Conservation (phyloP, 768 basidiomycete species). For the Kwoniella botswanensis region DNA sequence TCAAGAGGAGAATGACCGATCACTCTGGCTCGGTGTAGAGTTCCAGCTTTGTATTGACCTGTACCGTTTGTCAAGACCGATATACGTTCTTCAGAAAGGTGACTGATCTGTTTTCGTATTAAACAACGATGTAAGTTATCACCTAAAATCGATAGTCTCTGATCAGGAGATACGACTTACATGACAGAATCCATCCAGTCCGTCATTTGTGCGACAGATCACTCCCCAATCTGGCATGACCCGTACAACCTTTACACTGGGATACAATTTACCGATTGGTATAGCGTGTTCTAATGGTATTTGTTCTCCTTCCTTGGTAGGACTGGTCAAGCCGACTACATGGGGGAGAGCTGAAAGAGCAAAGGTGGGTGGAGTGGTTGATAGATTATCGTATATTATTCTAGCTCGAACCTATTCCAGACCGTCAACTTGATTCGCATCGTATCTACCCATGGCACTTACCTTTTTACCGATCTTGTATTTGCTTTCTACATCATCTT, state of each 20-base stretch:
- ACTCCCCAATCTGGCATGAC: conserved; percentile 84
- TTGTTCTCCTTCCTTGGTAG: conserved; percentile 34
- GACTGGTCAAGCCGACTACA: conserved; percentile 65
- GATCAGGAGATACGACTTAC: conserved; percentile 62
- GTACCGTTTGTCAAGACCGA: conserved; percentile 71
- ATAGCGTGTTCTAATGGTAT: conserved; percentile 65
- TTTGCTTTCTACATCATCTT: conserved; percentile 58
- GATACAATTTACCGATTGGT: conserved; percentile 74
- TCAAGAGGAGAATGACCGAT: conserved; percentile 84
- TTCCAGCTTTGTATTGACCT: conserved; percentile 78
- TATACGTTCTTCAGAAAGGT: conserved; percentile 88
- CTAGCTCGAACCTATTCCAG: conserved; percentile 72
- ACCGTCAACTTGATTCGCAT: not conserved
- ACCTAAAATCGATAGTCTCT: no score
- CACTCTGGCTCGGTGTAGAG: conserved; percentile 82
- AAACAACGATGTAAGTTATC: no score
- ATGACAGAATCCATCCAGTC: conserved; percentile 80
- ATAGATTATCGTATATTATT: conserved; percentile 77
- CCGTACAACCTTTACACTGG: conserved; percentile 72
- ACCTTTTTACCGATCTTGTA: conserved; percentile 61
- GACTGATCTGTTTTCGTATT: conserved; percentile 74
- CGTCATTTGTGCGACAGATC: conserved; percentile 69
- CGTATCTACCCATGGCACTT: not conserved
- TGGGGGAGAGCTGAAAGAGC: conserved; percentile 78
- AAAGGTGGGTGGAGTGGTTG: conserved; percentile 76